Base-by-base conservation (phyloP, 495 filamentous ascomycete genomes). In the Bacidia rubella region DNA sequence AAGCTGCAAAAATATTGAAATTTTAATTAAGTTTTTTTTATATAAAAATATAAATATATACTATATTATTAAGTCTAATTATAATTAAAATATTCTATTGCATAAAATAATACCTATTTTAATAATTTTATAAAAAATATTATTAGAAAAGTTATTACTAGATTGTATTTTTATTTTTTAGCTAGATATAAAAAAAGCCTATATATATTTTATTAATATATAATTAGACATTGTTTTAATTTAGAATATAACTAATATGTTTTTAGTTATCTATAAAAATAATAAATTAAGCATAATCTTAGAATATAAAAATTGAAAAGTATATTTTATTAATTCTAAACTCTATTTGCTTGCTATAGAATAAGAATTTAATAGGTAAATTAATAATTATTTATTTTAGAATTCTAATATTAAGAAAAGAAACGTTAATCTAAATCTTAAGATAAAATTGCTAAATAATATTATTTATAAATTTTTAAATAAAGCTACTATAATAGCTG, bases 191-290 rank as follows among this genome's bases (percentile, higher is more conserved):
- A 21, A 17, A 7, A 26, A 19, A 11, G 22, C 11, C 11, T 48
- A 23, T 17, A 7, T 17, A 7, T 17, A 53, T 44, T 44, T 23
- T 25, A 26, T 27, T 22, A 47, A 23, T 25, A n/a, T 44, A 19
- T 22, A 47, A 49, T 49, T 46, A 11, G 5, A 53, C 47, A 21
- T 46, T 53, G 21, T 46, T 23, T 22, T 26, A 5, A 11, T 25
- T 26, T 7, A 47, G 39, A 19, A 53, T 46, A 26, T 7, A 22
- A 44, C 12, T 22, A 43, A 21, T 27, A 24, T 15, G 39, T 22
- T 26, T 46, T 49, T 53, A 48, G 22, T 48, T 26, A 23, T 53
- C 47, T 47, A 53, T 48, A 26, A 25, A 48, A 49, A 44, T 53
- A 44, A 44, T 3, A 21, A n/a, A n/a, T n/a, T n/a, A n/a, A n/a